These are phyloP conservation scores for Paraconiothyrium brasiliense DNA, from an alignment of 2,329 filamentous ascomycete genomes.

Conservation along the genomic window DNA sequence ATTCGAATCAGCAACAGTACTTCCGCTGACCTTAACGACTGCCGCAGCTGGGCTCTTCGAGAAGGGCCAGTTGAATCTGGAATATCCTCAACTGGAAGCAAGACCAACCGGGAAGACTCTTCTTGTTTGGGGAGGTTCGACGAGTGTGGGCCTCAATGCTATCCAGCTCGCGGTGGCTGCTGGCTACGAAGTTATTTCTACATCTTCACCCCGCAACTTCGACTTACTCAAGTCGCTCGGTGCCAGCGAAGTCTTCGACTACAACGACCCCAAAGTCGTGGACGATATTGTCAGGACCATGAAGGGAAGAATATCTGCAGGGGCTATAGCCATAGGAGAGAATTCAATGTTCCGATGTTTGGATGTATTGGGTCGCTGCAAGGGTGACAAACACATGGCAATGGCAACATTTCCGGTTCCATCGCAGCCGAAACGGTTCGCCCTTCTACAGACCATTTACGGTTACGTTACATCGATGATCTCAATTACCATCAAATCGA, in stretches of 20 bases:
- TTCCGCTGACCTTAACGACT: conserved; percentile 36
- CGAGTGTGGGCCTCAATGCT: conserved; percentile 58
- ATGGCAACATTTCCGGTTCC: conserved; percentile 15
- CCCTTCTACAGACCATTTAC: conserved; percentile 18
- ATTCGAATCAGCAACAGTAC: conserved; percentile 59
- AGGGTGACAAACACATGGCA: conserved; percentile 11
- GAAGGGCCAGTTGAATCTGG: conserved; percentile 24
- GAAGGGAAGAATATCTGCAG: conserved; percentile 45
- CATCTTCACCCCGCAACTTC: conserved; percentile 58
- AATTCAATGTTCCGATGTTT: conserved; percentile 4
- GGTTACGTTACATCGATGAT: conserved; percentile 19
- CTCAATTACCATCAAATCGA: conserved; percentile 22
- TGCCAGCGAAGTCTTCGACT: conserved; percentile 60
- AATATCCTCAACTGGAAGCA: conserved; percentile 39
- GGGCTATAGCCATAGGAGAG: conserved; percentile 41
- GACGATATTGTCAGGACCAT: conserved; percentile 47
- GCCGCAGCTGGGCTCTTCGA: conserved; percentile 25
- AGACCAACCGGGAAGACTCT: conserved; percentile 54
- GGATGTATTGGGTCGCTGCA: conserved; percentile 17
- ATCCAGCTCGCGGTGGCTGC: conserved; percentile 59
- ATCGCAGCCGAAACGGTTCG: conserved; percentile 1
- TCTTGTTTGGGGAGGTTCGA: conserved; percentile 60
- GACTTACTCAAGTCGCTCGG: conserved; percentile 57
- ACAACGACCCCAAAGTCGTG: conserved; percentile 51
- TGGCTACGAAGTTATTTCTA: conserved; percentile 56